Percentiles rank a stretch among this genome's conserved stretches.
These are phyloP conservation scores for Arthrobotrys conoides DNA, from an alignment of 2,329 filamentous ascomycete species.

Conservation along the genomic window DNA sequence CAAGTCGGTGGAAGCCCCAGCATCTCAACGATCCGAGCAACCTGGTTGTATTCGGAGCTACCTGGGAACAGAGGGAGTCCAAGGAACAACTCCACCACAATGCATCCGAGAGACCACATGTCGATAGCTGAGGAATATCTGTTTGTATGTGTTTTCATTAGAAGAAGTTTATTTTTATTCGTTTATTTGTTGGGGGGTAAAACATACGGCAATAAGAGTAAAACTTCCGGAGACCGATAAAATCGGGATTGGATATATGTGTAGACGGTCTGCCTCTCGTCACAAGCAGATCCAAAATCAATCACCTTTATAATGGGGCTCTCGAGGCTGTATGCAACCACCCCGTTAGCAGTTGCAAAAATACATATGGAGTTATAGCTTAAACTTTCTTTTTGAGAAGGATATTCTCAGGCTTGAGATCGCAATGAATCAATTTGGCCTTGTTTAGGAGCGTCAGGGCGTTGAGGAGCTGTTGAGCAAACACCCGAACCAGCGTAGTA, in stretches of 20 bases:
- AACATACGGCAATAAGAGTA: conserved; percentile 84
- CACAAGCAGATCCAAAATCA: conserved; percentile 97
- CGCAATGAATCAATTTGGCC: conserved; percentile 95
- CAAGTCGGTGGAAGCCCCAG: conserved; percentile 94
- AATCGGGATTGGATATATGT: conserved; percentile 99
- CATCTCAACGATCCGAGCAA: conserved; percentile 98
- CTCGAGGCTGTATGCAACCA: conserved; percentile 75
- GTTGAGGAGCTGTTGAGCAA: conserved; percentile 95
- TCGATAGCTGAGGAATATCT: conserved; percentile 97
- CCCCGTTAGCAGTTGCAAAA: conserved; percentile 26
- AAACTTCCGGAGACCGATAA: conserved; percentile 94
- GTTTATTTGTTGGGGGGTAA: neutral
- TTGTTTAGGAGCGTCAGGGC: conserved; percentile 94
- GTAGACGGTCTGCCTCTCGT: conserved; percentile 98
- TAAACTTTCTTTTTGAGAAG: conserved; percentile 84
- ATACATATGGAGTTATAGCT: neutral
- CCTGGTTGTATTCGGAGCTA: conserved; percentile 98
- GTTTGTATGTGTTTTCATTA: conserved; percentile 46
- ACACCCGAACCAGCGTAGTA: conserved; percentile 95
- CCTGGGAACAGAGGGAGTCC: conserved; percentile 95
- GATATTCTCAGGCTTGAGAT: conserved; percentile 98
- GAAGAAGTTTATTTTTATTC: neutral
- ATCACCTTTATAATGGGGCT: conserved; percentile 99
- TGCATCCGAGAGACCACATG: conserved; percentile 99
- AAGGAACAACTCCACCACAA: conserved; percentile 96